These are phyloP conservation scores for Seiridium unicorne DNA, from an alignment of 2,329 filamentous ascomycete genomes.

Conservation along the genomic window DNA sequence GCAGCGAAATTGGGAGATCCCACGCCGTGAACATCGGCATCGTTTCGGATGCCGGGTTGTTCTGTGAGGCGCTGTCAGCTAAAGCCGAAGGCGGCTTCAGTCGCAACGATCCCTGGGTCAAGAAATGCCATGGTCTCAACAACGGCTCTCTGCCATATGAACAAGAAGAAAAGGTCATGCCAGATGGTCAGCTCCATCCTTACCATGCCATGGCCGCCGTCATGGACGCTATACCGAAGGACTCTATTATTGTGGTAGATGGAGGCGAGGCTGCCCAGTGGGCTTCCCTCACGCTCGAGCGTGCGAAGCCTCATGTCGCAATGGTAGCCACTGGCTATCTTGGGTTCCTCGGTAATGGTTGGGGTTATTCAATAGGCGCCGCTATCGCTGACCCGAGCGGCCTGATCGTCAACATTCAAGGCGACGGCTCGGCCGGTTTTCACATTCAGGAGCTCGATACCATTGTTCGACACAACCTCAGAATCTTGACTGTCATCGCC, in stretches of 20 bases:
- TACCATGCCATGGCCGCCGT: slow-evolving; percentile 37
- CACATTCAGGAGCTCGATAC: slow-evolving; percentile 44
- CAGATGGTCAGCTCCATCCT: slow-evolving; percentile 30
- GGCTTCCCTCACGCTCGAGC: slow-evolving; percentile 28
- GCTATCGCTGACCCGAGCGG: slow-evolving; percentile 35
- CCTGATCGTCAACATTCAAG: slow-evolving; percentile 41
- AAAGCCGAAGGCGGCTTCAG: slow-evolving; percentile 1
- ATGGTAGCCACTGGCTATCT: slow-evolving; percentile 34
- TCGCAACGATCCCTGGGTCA: not conserved
- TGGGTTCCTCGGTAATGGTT: slow-evolving; percentile 45
- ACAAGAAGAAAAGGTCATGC: not conserved
- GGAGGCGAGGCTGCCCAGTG: slow-evolving; percentile 37
- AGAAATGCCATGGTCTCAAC: too few relatives aligned
- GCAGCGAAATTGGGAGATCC: slow-evolving; percentile 41
- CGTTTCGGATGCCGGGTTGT: slow-evolving; percentile 34
- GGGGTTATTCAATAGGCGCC: slow-evolving; percentile 41
- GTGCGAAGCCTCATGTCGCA: slow-evolving; percentile 20
- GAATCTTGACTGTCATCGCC: slow-evolving; percentile 38
- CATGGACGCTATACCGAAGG: slow-evolving; percentile 31
- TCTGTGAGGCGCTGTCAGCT: slow-evolving; percentile 26
- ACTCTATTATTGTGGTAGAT: slow-evolving; percentile 36
- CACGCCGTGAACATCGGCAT: slow-evolving; percentile 31
- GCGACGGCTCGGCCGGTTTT: slow-evolving; percentile 43
- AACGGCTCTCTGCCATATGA: too few relatives aligned
- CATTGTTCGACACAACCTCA: slow-evolving; percentile 35